Evolutionary conservation across 768 basidiomycete species (phyloP).

Genomic region (Epithele typhae): DNA sequence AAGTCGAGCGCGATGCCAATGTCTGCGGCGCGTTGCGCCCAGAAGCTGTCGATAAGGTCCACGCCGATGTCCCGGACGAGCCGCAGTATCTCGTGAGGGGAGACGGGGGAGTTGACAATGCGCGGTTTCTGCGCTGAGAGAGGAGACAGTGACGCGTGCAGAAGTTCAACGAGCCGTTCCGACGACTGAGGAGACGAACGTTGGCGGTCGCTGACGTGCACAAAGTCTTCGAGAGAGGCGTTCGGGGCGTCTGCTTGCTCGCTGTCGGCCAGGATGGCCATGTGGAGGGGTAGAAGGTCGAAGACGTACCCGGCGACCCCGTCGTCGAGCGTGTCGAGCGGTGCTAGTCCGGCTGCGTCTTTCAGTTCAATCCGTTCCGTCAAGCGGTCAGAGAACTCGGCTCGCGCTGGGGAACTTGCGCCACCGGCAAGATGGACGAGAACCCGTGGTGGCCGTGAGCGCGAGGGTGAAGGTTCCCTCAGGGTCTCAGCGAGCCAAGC

Average conservation of each 20-base stretch:
- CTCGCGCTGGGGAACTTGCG: slow-evolving; percentile 49
- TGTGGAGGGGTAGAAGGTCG: slow-evolving; percentile 53
- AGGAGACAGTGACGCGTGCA: slow-evolving; percentile 54
- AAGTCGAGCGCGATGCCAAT: slow-evolving; percentile 79
- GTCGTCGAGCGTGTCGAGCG: slow-evolving; percentile 57
- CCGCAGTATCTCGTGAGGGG: slow-evolving; percentile 73
- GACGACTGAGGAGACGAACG: slow-evolving; percentile 8
- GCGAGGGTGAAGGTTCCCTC: slow-evolving; percentile 21
- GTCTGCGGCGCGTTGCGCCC: slow-evolving; percentile 65
- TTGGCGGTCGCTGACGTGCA: slow-evolving; percentile 9
- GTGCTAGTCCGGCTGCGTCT: slow-evolving; percentile 49
- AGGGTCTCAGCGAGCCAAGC: slow-evolving; percentile 62
- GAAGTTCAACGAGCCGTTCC: slow-evolving; percentile 28
- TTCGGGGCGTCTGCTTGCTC: neutral
- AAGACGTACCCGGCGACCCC: slow-evolving; percentile 68
- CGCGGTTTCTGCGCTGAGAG: slow-evolving; percentile 60
- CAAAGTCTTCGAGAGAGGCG: neutral
- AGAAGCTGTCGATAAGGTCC: slow-evolving; percentile 72
- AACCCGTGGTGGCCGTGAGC: slow-evolving; percentile 35
- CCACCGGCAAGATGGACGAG: slow-evolving; percentile 72
- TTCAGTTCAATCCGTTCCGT: slow-evolving; percentile 50
- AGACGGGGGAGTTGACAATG: slow-evolving; percentile 45
- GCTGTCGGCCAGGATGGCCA: neutral
- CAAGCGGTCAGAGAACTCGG: slow-evolving; percentile 57
- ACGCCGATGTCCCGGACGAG: slow-evolving; percentile 63